Conservation (phyloP, 2,329 filamentous ascomycete genomes). For the Fusarium pseudonygamai region DNA sequence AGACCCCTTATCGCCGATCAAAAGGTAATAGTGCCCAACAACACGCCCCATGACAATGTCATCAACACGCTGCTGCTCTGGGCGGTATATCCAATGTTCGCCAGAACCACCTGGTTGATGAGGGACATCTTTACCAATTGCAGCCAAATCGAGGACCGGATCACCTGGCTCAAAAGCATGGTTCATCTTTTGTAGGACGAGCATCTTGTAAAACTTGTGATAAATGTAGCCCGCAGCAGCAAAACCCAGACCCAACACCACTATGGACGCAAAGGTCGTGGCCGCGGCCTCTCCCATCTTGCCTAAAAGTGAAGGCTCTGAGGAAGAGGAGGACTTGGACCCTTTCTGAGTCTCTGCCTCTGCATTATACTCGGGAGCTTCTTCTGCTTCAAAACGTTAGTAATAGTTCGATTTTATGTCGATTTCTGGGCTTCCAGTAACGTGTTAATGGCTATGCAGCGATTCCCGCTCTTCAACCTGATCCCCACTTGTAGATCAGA, state of each 20-base stretch:
- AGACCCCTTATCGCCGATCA: constrained; percentile 95
- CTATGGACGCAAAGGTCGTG: constrained; percentile 79
- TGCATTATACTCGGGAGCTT: constrained; percentile 5
- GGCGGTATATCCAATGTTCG: constrained; percentile 77
- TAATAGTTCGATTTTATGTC: background rate
- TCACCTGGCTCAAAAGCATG: constrained; percentile 93
- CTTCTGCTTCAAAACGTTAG: constrained; percentile 24
- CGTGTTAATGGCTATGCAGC: background rate
- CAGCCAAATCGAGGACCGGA: constrained; percentile 84
- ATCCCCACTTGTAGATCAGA: background rate
- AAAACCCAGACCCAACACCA: constrained; percentile 74
- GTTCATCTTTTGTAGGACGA: constrained; percentile 92
- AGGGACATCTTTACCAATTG: constrained; percentile 66
- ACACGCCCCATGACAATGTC: constrained; percentile 79
- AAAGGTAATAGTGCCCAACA: constrained; percentile 86
- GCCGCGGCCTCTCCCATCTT: constrained; percentile 80
- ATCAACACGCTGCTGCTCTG: constrained; percentile 85
- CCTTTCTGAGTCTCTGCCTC: background rate
- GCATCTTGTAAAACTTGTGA: constrained; percentile 85
- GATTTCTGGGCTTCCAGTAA: background rate
- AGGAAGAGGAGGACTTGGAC: constrained; percentile 16
- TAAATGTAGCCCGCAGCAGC: constrained; percentile 77
- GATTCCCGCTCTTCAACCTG: background rate
- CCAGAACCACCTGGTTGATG: constrained; percentile 52
- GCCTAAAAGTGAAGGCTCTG: constrained; percentile 53